phyloP scores from a whole-genome alignment of 495 filamentous ascomycete genomes.

The Chaetomium fimeti region DNA sequence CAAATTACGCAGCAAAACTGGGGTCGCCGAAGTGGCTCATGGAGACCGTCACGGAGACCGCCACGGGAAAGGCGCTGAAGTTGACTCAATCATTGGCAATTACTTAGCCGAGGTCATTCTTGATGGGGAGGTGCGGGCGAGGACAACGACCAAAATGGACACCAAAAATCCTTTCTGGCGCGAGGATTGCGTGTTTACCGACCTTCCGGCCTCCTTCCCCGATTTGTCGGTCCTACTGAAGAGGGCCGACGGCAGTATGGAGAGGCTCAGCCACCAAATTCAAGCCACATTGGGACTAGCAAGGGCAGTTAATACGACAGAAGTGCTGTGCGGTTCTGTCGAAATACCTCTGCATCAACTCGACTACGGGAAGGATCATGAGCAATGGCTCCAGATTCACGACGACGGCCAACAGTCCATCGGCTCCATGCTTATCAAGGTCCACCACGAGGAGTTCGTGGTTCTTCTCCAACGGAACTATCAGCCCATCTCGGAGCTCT shows the following conservation, averaged over 20 bases:
- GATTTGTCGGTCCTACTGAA: constrained; percentile 82
- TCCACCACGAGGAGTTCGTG: constrained; percentile 80
- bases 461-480: constrained; percentile 88
- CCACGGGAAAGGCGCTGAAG: constrained; percentile 33
- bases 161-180: constrained; percentile 90
- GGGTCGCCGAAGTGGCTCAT: constrained; percentile 31
- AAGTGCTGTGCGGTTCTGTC: constrained; percentile 64
- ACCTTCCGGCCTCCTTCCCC: constrained; percentile 77
- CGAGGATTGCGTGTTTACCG: constrained; percentile 83
- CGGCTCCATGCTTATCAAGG: constrained; percentile 83
- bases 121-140: constrained; percentile 83
- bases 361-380: constrained; percentile 71
- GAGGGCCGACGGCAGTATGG: constrained; percentile 52
- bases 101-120: constrained; percentile 92
- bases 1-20: constrained; percentile 47
- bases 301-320: constrained; percentile 39
- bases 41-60: constrained; percentile 31
- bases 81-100: constrained; percentile 48
- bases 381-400: constrained; percentile 86
- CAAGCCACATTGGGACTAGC: constrained; percentile 46
- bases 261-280: constrained; percentile 45
- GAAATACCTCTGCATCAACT: constrained; percentile 84
- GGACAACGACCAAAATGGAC: constrained; percentile 77
- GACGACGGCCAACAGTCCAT: constrained; percentile 69
- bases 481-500: constrained; percentile 73